Conservation (phyloP, 192 early-diverging fungal species). For the Coemansia sp. region DNA sequence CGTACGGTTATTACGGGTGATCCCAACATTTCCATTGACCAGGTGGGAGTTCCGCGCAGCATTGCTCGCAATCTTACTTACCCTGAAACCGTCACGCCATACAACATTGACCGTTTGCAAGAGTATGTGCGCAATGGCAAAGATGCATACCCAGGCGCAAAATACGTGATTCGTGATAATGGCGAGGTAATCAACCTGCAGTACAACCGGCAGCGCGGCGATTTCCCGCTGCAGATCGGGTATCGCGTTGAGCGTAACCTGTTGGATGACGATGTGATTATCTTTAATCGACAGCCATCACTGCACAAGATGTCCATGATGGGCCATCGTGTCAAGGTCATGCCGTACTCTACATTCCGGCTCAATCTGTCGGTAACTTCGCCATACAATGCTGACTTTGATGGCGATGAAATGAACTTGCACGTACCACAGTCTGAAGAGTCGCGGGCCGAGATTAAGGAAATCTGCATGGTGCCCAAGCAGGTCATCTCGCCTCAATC, state of each 20-base stretch:
- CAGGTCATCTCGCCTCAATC: slow-evolving; percentile 97
- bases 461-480: slow-evolving; percentile 97
- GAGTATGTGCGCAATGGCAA: slow-evolving; percentile 87
- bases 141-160: slow-evolving; percentile 92
- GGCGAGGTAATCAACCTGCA: slow-evolving; percentile 91
- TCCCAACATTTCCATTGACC: slow-evolving; percentile 94
- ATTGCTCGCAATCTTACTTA: slow-evolving; percentile 97
- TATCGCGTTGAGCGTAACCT: slow-evolving; percentile 95
- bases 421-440: slow-evolving; percentile 97
- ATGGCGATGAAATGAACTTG: slow-evolving; percentile 99
- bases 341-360: slow-evolving; percentile 99
- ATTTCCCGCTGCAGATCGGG: slow-evolving; percentile 84
- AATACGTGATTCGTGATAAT: slow-evolving; percentile 92
- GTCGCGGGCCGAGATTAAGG: slow-evolving; percentile 90
- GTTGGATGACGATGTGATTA: slow-evolving; percentile 91
- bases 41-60: slow-evolving; percentile 96
- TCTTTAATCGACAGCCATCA: slow-evolving; percentile 99
- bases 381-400: slow-evolving; percentile 99
- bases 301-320: slow-evolving; percentile 99
- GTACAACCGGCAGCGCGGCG: slow-evolving; percentile 76
- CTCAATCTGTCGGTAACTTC: slow-evolving; percentile 95
- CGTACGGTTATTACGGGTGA: slow-evolving; percentile 99
- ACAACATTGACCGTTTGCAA: slow-evolving; percentile 90
- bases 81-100: slow-evolving; percentile 94
- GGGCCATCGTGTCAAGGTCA: slow-evolving; percentile 94